phyloP scores from a whole-genome alignment of 805 yeast species.

The Metschnikowia rubicola region DNA sequence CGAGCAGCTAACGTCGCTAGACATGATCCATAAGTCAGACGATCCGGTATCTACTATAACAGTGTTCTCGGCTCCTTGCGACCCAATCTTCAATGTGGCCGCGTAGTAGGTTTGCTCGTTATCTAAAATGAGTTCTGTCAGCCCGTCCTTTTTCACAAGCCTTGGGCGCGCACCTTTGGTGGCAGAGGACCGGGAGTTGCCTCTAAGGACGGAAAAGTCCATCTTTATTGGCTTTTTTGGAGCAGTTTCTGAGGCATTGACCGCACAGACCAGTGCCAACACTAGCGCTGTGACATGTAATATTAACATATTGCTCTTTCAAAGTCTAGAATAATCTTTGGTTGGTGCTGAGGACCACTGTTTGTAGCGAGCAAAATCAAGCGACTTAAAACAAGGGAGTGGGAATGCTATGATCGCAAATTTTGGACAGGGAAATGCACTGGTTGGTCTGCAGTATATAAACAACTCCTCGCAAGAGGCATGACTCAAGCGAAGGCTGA shows the following conservation, averaged over 20 bases:
- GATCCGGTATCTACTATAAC: slow-evolving; percentile 42
- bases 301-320: too few species aligned
- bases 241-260: not conserved
- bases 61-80: slow-evolving; percentile 13
- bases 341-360: too few species aligned
- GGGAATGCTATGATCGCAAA: too few species aligned
- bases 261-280: too few species aligned
- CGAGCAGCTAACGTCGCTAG: slow-evolving; percentile 4
- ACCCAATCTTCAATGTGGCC: slow-evolving; percentile 6
- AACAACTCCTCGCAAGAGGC: too few species aligned
- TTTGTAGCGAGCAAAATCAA: too few species aligned
- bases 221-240: not conserved
- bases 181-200: not conserved
- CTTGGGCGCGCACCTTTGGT: not conserved
- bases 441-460: too few species aligned
- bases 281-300: too few species aligned
- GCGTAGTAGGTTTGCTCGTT: slow-evolving; percentile 3
- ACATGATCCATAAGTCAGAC: slow-evolving; percentile 40
- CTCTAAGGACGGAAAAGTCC: not conserved
- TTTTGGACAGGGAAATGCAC: too few species aligned
- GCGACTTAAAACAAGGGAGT: too few species aligned
- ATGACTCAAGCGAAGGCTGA: too few species aligned
- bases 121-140: not conserved
- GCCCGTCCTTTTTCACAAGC: not conserved
- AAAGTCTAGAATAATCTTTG: too few species aligned